phyloP scores from a whole-genome alignment of 345 rosid genomes.

The Lepidium didymum region DNA sequence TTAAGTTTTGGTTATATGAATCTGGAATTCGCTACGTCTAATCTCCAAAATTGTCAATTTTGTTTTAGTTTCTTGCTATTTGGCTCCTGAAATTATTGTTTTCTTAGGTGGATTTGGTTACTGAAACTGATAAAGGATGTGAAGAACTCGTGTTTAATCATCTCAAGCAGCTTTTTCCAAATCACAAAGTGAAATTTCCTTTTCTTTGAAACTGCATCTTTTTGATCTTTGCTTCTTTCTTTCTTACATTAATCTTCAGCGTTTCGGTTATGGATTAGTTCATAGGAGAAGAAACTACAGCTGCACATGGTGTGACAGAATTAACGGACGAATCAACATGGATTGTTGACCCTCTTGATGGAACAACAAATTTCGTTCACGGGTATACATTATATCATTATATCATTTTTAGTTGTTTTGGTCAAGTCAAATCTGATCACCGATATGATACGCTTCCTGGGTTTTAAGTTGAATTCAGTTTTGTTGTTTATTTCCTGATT shows the following conservation, averaged over 20 bases:
- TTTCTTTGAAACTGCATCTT: neutral
- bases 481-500: neutral
- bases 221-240: neutral
- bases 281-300: constrained; percentile 96
- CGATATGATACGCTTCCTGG: neutral
- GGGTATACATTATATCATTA: constrained; percentile 39
- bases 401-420: neutral
- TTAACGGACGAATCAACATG: constrained; percentile 93
- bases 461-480: neutral
- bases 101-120: constrained; percentile 82
- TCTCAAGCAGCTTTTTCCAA: constrained; percentile 57
- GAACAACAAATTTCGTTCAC: constrained; percentile 95
- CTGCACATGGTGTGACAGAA: constrained; percentile 66
- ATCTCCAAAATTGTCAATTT: neutral
- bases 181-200: constrained; percentile 50
- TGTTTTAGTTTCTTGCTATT: neutral
- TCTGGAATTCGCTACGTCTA: neutral
- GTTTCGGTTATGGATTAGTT: constrained; percentile 36
- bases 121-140: constrained; percentile 96
- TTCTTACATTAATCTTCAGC: neutral
- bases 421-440: constrained; percentile 9
- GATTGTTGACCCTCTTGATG: constrained; percentile 99
- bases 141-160: constrained; percentile 84
- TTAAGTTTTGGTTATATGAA: no score
- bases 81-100: neutral